A percentile compares a stretch with the other conserved stretches of the same genome.
Conservation (phyloP, 331 rosid species). For the Ulmus americana region DNA sequence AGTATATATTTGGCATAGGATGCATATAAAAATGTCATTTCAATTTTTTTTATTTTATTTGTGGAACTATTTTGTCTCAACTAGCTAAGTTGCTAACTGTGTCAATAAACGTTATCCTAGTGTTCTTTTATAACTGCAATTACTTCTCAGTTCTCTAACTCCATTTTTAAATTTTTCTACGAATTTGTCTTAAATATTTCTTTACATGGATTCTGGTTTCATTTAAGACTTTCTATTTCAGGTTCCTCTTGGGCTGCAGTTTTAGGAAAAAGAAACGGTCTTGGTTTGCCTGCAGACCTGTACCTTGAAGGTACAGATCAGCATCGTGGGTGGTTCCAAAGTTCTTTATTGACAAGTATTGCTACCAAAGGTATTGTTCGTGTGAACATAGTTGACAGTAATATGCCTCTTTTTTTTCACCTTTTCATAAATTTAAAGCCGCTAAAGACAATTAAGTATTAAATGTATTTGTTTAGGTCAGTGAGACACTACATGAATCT, state of each 20-base stretch:
- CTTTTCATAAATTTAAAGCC: not conserved
- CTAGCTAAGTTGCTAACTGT: not conserved
- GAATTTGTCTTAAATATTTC: slow-evolving; percentile 17
- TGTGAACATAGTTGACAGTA: not conserved
- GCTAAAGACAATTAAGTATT: not conserved
- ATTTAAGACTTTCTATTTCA: slow-evolving; percentile 36
- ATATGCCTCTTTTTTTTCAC: not conserved
- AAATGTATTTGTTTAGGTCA: not conserved
- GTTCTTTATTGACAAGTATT: slow-evolving; percentile 84
- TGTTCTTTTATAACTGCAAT: slow-evolving; percentile 14
- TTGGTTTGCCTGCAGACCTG: slow-evolving; percentile 78
- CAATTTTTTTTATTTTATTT: no score
- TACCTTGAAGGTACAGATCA: slow-evolving; percentile 99
- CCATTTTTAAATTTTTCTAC: slow-evolving; percentile 10
- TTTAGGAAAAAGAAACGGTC: slow-evolving; percentile 59
- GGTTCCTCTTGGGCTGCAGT: slow-evolving; percentile 99
- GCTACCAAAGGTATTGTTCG: slow-evolving; percentile 68
- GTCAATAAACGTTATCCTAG: not conserved
- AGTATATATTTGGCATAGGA: not conserved
- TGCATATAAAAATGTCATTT: not conserved
- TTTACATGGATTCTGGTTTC: slow-evolving; percentile 13
- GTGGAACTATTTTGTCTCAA: not conserved
- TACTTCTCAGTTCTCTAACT: slow-evolving; percentile 10
- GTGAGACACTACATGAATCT: slow-evolving; percentile 23
- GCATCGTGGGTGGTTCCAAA: slow-evolving; percentile 99